These are phyloP conservation scores for Candida glaebosa DNA, from an alignment of 805 yeast genomes.

Conservation along the genomic window DNA sequence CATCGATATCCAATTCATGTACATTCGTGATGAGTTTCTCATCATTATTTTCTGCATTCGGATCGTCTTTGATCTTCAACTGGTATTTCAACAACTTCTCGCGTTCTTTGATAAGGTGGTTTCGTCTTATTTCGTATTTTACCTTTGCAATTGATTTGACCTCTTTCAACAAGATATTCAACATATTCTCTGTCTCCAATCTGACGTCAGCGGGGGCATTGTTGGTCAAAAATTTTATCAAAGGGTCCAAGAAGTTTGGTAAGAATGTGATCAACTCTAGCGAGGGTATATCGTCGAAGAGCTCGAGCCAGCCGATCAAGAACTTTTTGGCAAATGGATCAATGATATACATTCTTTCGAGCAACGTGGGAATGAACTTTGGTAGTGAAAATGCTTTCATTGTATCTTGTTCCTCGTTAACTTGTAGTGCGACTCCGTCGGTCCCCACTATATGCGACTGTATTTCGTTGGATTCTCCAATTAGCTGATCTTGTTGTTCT, in stretches of 20 bases:
- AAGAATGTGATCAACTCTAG: conserved; percentile 81
- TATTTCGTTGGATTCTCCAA: conserved; percentile 19
- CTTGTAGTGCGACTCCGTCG: conserved; percentile 57
- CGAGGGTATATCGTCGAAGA: conserved; percentile 91
- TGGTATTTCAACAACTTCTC: neutral
- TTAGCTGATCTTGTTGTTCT: conserved; percentile 28
- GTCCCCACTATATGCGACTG: conserved; percentile 47
- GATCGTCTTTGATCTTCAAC: conserved; percentile 11
- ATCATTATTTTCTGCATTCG: conserved; percentile 3
- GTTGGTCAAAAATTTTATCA: conserved; percentile 68
- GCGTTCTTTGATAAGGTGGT: conserved; percentile 10
- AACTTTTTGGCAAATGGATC: conserved; percentile 93
- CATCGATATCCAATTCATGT: conserved; percentile 8
- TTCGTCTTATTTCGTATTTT: conserved; percentile 45
- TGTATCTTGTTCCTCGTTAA: conserved; percentile 55
- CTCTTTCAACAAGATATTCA: conserved; percentile 75
- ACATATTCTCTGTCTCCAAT: conserved; percentile 73
- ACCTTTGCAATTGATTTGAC: conserved; percentile 73
- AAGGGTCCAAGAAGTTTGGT: conserved; percentile 85
- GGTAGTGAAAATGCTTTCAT: conserved; percentile 76
- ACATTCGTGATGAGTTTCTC: conserved; percentile 3
- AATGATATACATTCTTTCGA: conserved; percentile 86
- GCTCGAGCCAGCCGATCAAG: conserved; percentile 87
- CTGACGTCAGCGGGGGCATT: conserved; percentile 85
- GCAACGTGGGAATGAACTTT: conserved; percentile 84